Base-by-base conservation (phyloP, 805 yeast species). In the Teunomyces cretensis region DNA sequence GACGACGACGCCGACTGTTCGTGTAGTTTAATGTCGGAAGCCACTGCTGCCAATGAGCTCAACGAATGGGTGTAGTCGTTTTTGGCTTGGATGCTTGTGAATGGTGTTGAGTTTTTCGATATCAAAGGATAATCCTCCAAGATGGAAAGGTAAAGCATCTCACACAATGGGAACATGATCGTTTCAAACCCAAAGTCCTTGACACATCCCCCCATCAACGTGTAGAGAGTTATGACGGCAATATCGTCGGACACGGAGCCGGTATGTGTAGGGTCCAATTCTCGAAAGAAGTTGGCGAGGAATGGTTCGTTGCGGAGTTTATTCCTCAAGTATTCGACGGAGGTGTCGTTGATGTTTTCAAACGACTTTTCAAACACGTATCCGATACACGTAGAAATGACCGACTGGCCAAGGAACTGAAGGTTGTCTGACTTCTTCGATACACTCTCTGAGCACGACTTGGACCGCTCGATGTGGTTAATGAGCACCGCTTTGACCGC, bases 101-200 rank as follows among this genome's bases (percentile, higher is more conserved):
- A 30, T 5, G 42, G 42, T 11, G 13, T 31, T n/a, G 42, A 30
- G 24, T 31, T 30, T 57, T 69, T 76, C n/a, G 80, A 70, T 4
- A 80, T 71, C 44, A 85, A 61, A 8, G 94, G 92, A 56, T 83
- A 86, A 49, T 84, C 89, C 35, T 72, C 72, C 32, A 81, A 58
- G 5, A 86, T 71, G 24, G 78, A 65, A 43, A 77, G 81, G 57
- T 83, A 84, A 53, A 85, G 78, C 2, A 86, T 74, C 52, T 86
- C 92, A 49, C 87, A 78, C 22, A 88, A 61, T 2, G 86, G 83
- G 47, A 74, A 74, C 46, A 86, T 65, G n/a, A 83, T 73, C 2
- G 75, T 59, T 55, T 88, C 90, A 59, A 88, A 88, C 1, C 96
- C 95, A 67, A 83, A 88, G 62, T 88, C 96, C 49, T 81, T 83